A percentile compares a stretch with the other conserved stretches of the same genome.
phyloP scores from a whole-genome alignment of 768 basidiomycete genomes.

The Mycena maculata region DNA sequence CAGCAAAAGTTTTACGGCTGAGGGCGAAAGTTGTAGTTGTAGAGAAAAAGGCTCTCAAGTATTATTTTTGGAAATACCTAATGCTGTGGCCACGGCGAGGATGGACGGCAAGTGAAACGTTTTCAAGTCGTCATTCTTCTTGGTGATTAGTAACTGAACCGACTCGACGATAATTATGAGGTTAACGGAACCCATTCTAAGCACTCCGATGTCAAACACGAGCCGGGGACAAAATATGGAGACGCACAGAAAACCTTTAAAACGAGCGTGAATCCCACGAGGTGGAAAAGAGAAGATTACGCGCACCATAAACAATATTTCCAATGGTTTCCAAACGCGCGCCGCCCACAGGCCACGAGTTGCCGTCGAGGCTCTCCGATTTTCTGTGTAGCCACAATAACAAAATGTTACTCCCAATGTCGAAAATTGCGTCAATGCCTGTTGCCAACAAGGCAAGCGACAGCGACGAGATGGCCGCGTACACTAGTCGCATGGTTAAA shows the following conservation, averaged over 20 bases:
- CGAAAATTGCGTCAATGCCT: constrained; percentile 88
- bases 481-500: constrained; percentile 65
- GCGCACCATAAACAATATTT: constrained; percentile 84
- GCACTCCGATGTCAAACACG: constrained; percentile 13
- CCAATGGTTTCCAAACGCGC: constrained; percentile 91
- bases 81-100: constrained; percentile 83
- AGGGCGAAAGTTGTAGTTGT: constrained; percentile 17
- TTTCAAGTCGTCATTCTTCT: constrained; percentile 62
- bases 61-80: constrained; percentile 64
- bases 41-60: background rate
- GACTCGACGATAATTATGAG: constrained; percentile 92
- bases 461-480: constrained; percentile 87
- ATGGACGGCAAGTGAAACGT: constrained; percentile 85
- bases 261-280: background rate
- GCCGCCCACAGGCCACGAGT: constrained; percentile 94
- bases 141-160: constrained; percentile 73
- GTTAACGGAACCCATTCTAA: constrained; percentile 92
- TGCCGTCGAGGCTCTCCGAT: constrained; percentile 74
- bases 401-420: constrained; percentile 86
- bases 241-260: constrained; percentile 58
- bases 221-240: constrained; percentile 1
- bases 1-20: constrained; percentile 86
- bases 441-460: constrained; percentile 92
- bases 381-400: constrained; percentile 84
- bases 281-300: background rate